phyloP scores from a whole-genome alignment of 139 green algal genomes.

The Trebouxia sp. region DNA sequence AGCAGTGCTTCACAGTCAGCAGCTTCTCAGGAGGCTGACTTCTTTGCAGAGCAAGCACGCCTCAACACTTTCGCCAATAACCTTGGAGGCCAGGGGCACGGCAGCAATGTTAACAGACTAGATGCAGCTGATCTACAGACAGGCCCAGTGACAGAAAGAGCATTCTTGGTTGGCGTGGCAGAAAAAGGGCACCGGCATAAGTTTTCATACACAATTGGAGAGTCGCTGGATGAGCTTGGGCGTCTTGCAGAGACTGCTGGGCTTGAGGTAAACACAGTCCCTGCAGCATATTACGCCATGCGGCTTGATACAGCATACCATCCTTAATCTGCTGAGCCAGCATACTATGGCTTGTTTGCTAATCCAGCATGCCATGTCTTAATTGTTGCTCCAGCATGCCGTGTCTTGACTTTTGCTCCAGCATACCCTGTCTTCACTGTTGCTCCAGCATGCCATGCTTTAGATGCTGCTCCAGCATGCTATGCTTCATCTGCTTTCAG shows the following conservation, averaged over 20 bases:
- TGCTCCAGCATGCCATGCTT: no score
- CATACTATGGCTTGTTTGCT: no score
- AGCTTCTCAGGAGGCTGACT: background rate
- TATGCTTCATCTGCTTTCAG: no score
- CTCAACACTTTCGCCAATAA: background rate
- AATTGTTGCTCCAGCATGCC: no score
- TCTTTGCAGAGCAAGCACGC: background rate
- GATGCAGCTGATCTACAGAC: background rate
- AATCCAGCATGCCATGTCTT: no score
- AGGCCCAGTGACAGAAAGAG: background rate
- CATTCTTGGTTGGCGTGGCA: conserved; percentile 8
- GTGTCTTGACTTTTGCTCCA: no score
- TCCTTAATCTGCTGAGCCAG: no score
- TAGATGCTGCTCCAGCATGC: no score
- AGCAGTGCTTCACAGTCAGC: background rate
- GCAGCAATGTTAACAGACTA: background rate
- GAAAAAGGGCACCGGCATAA: background rate
- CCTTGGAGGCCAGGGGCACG: background rate
- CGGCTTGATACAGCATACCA: no score
- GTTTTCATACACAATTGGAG: conserved; percentile 67
- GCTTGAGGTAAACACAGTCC: conserved; percentile 57
- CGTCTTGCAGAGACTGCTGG: conserved; percentile 89
- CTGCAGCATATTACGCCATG: background rate
- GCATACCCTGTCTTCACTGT: no score
- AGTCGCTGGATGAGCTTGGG: conserved; percentile 89